phyloP scores from a whole-genome alignment of 176 grass and related monocot genomes.

The Avena sativa region DNA sequence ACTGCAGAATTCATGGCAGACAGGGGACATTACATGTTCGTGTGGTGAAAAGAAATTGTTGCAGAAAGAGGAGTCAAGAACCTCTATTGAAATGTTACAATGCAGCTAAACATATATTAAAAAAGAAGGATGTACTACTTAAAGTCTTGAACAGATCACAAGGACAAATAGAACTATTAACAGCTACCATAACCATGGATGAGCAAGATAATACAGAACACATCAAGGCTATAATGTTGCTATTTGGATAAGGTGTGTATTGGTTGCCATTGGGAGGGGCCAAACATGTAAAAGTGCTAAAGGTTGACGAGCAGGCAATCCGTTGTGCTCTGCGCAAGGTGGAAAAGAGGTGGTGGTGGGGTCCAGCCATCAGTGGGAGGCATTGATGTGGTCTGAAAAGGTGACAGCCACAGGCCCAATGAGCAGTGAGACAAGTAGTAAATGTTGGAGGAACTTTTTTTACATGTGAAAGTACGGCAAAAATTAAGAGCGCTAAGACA shows the following conservation, averaged over 20 bases:
- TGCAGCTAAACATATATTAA: slow-evolving; percentile 4
- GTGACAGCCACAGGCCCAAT: too few relatives aligned
- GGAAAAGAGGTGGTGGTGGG: too few relatives aligned
- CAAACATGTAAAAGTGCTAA: too few relatives aligned
- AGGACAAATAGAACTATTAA: background rate
- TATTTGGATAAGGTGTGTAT: background rate
- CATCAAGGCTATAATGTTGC: slow-evolving; percentile 16
- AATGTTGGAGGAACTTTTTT: too few relatives aligned
- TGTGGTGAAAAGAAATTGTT: slow-evolving; percentile 16
- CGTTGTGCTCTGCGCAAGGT: too few relatives aligned
- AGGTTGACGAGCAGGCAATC: too few relatives aligned
- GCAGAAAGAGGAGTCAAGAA: slow-evolving; percentile 6
- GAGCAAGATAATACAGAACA: slow-evolving; percentile 27
- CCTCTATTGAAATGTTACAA: slow-evolving; percentile 33
- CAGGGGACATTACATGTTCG: slow-evolving; percentile 3
- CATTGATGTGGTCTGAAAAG: too few relatives aligned
- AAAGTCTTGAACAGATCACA: slow-evolving; percentile 1
- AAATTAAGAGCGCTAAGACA: too few relatives aligned
- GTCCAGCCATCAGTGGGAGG: too few relatives aligned
- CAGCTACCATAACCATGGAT: slow-evolving; percentile 15
- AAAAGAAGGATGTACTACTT: slow-evolving; percentile 11
- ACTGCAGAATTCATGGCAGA: slow-evolving; percentile 16
- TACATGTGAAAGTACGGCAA: too few relatives aligned
- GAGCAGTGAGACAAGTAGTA: too few relatives aligned
- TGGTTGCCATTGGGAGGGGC: too few relatives aligned